Evolutionary conservation across 2,329 filamentous ascomycete species (phyloP), one percentile per base, ranked within the genome.

Genomic region (Cladophialophora immunda): DNA sequence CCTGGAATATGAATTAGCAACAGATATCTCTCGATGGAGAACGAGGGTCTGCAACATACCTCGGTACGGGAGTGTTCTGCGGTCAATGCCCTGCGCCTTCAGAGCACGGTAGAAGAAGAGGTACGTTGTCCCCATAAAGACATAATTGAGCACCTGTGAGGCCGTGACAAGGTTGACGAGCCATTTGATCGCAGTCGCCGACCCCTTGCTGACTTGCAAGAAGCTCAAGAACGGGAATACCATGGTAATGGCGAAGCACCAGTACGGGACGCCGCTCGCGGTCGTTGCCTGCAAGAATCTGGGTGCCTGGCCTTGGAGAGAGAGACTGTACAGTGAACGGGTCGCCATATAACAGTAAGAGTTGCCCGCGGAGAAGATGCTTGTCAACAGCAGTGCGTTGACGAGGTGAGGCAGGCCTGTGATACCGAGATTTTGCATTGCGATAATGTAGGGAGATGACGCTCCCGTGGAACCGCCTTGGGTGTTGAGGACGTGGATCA

Each of bases 191-290:
- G 92, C 91, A 13, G 86, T 86, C 8, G 89, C 85, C 0, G 87
- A 85, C 65, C 82, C 83, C 62, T 85, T 81, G 13, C 85, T 87
- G 11, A 93, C 82, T 76, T 92, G 89, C n/a, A 93, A 80, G 77
- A 92, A 94, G 0, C 89, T 86, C 45, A 86, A 77, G 66, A 85
- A 77, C 8, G 84, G 83, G 76, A 87, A 85, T 34, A 81, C 72
- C 81, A 86, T 85, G 59, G 85, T 83, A 5, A 87, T 70, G 36
- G 68, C 72, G 76, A 89, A 87, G 73, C 83, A 85, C 74, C 83
- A 88, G 71, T 89, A 83, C 8, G 87, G 87, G 0, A 89, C 87
- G 73, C 89, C 89, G 11, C 84, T 83, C 70, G 81, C 83, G 9
- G 85, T 90, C 74, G 84, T 87, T 75, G 86, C 84, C 68, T 82